Evolutionary conservation across 2,329 filamentous ascomycete species (phyloP).

Genomic region (Alternaria viburni): DNA sequence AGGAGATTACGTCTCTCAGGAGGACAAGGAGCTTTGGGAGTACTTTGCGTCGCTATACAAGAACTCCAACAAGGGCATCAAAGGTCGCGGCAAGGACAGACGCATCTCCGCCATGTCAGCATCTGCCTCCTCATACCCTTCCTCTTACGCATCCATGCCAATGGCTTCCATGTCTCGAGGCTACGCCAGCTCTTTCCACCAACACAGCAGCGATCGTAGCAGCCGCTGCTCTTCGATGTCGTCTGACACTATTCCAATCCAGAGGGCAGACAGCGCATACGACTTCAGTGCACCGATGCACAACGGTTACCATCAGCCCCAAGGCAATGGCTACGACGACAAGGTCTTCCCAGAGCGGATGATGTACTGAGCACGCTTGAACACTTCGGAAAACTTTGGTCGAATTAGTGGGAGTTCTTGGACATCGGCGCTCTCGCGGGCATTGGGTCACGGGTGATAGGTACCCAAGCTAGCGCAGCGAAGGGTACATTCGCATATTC

Average conservation of each 20-base stretch:
- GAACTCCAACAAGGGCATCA: conserved; percentile 98
- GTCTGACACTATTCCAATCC: conserved; percentile 31
- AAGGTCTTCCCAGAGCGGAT: conserved; percentile 47
- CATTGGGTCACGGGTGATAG: conserved; percentile 9
- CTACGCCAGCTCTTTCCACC: conserved; percentile 32
- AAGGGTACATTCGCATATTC: conserved; percentile 15
- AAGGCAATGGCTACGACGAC: conserved; percentile 38
- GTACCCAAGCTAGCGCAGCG: conserved; percentile 32
- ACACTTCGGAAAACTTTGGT: not conserved
- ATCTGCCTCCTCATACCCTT: conserved; percentile 32
- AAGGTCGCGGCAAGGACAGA: conserved; percentile 87
- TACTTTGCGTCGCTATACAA: conserved; percentile 92
- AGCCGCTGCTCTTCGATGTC: conserved; percentile 44
- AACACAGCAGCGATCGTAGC: conserved; percentile 41
- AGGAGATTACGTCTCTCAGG: conserved; percentile 66
- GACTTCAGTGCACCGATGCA: conserved; percentile 42
- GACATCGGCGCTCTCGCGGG: conserved; percentile 7
- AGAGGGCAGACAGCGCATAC: conserved; percentile 33
- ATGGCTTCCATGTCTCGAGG: conserved; percentile 27
- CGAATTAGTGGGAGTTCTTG: conserved; percentile 3
- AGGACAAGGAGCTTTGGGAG: conserved; percentile 79
- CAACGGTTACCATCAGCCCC: conserved; percentile 30
- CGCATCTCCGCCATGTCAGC: conserved; percentile 59
- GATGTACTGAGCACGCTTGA: conserved; percentile 29
- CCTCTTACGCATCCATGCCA: conserved; percentile 31